Percentiles rank a stretch among this genome's conserved stretches.
phyloP scores from a whole-genome alignment of 768 basidiomycete species.

The Podaxis sp. region DNA sequence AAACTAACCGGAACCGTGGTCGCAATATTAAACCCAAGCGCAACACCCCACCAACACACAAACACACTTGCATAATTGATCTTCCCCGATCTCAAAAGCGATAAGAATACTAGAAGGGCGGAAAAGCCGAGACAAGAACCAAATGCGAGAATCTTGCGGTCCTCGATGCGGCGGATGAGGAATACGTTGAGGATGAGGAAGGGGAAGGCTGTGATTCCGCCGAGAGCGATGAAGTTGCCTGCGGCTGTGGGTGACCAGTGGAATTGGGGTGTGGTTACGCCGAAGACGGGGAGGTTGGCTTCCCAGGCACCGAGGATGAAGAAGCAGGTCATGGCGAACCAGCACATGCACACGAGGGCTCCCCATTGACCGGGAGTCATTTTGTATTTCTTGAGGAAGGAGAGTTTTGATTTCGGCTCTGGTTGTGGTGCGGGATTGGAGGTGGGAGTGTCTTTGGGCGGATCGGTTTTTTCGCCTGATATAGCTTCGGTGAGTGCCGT shows the following conservation, averaged over 20 bases:
- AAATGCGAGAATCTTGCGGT: slow-evolving; percentile 50
- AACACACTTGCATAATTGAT: slow-evolving; percentile 45
- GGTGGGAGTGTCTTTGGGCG: slow-evolving; percentile 30
- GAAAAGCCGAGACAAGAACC: slow-evolving; percentile 46
- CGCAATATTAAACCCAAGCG: slow-evolving; percentile 67
- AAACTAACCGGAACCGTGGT: slow-evolving; percentile 63
- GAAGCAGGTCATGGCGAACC: slow-evolving; percentile 65
- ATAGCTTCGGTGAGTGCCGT: not conserved
- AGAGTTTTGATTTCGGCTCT: slow-evolving; percentile 5
- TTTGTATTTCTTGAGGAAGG: slow-evolving; percentile 9
- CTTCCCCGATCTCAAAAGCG: slow-evolving; percentile 34
- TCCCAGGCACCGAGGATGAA: slow-evolving; percentile 70
- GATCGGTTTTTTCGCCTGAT: slow-evolving; percentile 1
- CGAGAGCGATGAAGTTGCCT: slow-evolving; percentile 67
- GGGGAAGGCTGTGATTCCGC: slow-evolving; percentile 56
- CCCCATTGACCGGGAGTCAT: slow-evolving; percentile 34
- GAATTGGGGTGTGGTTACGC: slow-evolving; percentile 33
- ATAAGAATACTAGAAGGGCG: slow-evolving; percentile 48
- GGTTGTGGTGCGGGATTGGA: not conserved
- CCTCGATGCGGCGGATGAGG: slow-evolving; percentile 53
- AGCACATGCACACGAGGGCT: slow-evolving; percentile 59
- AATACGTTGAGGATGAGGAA: slow-evolving; percentile 61
- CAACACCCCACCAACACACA: slow-evolving; percentile 52
- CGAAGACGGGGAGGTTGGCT: slow-evolving; percentile 61
- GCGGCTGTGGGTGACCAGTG: slow-evolving; percentile 57